Evolutionary conservation across 1,284 basidiomycete species (phyloP), one percentile per base, ranked within the genome.

Genomic region (Cryptococcus sp.): DNA sequence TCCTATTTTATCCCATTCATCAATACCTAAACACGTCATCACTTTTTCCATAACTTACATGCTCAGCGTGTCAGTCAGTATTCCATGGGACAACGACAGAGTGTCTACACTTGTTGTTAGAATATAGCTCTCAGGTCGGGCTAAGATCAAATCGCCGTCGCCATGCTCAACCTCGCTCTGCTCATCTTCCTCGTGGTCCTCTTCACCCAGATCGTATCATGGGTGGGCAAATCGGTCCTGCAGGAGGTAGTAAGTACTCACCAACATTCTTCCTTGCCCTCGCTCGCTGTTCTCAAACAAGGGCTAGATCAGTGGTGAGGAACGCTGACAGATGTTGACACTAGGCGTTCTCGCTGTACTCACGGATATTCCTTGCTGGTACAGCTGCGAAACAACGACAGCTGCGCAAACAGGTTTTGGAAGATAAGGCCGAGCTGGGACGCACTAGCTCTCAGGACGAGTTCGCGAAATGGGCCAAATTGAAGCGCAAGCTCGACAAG

Each of bases 381-480:
- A 79, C 83, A 22, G 81, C 83, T 22, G 69, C 82, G 39, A 81
- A 83, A 63, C 88, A 91, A 72, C 82, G 83, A 27, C 76, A 82
- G 54, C 85, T 96, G 62, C 91, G 92, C 77, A 81, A 84, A 22
- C 87, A 90, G 61, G 85, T 96, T 23, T 81, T 95, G 43, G 76
- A 81, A 35, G 88, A 86, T 52, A 94, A 95, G 80, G 85, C 89
- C 41, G 90, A 97, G 75, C 85, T 99, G 10, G 79, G 88, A 58
- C 86, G 88, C 71, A 99, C 94, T 30, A 93, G 90, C 68, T 90
- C 92, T 15, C 95, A 99, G 76, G 95, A 98, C 74, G 90, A 99
- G 75, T 99, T 99, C 77, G 91, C 94, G 17, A 98, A 93, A 80
- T 99, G 96, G 96, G 95, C 95, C 47, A 95, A 93, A 81, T 80